Conservation (phyloP, 192 early-diverging fungal genomes). For the Gorgonomyces haynaldii region DNA sequence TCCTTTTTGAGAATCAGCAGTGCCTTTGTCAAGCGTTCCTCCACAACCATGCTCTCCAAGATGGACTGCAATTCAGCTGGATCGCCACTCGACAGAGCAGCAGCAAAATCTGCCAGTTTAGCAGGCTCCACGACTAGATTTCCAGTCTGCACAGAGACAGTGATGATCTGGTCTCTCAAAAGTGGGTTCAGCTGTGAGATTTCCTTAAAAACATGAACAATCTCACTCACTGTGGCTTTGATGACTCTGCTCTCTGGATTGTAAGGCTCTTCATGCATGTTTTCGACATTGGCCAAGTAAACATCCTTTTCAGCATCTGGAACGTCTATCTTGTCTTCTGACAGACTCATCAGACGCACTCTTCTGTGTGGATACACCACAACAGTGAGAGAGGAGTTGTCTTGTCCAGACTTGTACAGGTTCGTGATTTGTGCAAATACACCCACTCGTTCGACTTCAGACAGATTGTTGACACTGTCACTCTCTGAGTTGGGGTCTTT, state of each 20-base stretch:
- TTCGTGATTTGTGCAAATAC: slow-evolving; percentile 97
- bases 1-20: slow-evolving; percentile 94
- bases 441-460: slow-evolving; percentile 74
- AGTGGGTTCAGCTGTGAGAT: slow-evolving; percentile 89
- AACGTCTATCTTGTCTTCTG: no score
- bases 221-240: slow-evolving; percentile 87
- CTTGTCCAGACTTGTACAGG: slow-evolving; percentile 60
- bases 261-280: slow-evolving; percentile 73
- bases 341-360: slow-evolving; percentile 63
- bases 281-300: slow-evolving; percentile 84
- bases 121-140: slow-evolving; percentile 91
- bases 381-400: slow-evolving; percentile 65
- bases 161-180: slow-evolving; percentile 96
- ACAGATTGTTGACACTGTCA: slow-evolving; percentile 61
- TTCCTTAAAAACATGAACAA: slow-evolving; percentile 92
- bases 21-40: slow-evolving; percentile 85
- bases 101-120: slow-evolving; percentile 93
- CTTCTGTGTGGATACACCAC: slow-evolving; percentile 93
- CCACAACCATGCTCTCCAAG: slow-evolving; percentile 75
- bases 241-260: slow-evolving; percentile 74
- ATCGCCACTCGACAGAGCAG: slow-evolving; percentile 88
- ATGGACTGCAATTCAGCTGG: slow-evolving; percentile 86
- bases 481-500: slow-evolving; percentile 82
- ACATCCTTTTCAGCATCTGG: no score
- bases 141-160: slow-evolving; percentile 92